Percentiles rank a stretch among this genome's conserved stretches.
Conservation (phyloP, 352 stramenopile species). For the Achlya hypogyna region DNA sequence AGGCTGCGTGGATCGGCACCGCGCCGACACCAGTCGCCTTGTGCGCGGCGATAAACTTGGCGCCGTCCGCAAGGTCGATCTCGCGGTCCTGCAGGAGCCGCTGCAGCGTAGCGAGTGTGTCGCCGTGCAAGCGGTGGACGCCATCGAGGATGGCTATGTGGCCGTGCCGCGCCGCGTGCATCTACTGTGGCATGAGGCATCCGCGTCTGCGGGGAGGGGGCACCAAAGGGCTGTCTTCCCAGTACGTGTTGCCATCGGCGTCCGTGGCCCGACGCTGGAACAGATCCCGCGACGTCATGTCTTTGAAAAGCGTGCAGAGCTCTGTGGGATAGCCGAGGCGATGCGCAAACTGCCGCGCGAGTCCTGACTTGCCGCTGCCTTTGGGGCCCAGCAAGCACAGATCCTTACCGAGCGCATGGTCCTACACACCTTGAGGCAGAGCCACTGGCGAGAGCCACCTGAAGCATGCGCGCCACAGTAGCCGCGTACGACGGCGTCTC, state of each 20-base stretch:
- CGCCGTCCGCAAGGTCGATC: slow-evolving; percentile 82
- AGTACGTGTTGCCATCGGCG: slow-evolving; percentile 79
- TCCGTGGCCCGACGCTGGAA: slow-evolving; percentile 85
- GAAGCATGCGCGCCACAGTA: slow-evolving; percentile 58
- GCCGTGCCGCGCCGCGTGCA: slow-evolving; percentile 71
- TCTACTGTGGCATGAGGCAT: background rate
- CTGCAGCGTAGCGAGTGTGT: slow-evolving; percentile 85
- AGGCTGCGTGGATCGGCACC: slow-evolving; percentile 77
- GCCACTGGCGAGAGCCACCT: slow-evolving; percentile 17
- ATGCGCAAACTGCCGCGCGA: slow-evolving; percentile 55
- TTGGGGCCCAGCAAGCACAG: slow-evolving; percentile 74
- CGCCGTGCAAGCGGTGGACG: slow-evolving; percentile 85
- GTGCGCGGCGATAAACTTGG: slow-evolving; percentile 51
- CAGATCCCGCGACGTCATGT: slow-evolving; percentile 91
- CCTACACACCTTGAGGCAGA: slow-evolving; percentile 20
- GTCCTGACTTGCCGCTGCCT: slow-evolving; percentile 73
- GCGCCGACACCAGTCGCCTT: slow-evolving; percentile 46
- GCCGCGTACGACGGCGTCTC: slow-evolving; percentile 44
- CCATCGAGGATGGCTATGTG: slow-evolving; percentile 87
- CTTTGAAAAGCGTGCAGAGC: slow-evolving; percentile 88
- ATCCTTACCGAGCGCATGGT: slow-evolving; percentile 64
- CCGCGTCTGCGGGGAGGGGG: background rate
- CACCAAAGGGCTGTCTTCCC: slow-evolving; percentile 89
- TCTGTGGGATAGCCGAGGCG: slow-evolving; percentile 79
- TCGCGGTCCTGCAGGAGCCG: slow-evolving; percentile 84